Conservation (phyloP, 345 rosid genomes). For the Populus pruinosa region DNA sequence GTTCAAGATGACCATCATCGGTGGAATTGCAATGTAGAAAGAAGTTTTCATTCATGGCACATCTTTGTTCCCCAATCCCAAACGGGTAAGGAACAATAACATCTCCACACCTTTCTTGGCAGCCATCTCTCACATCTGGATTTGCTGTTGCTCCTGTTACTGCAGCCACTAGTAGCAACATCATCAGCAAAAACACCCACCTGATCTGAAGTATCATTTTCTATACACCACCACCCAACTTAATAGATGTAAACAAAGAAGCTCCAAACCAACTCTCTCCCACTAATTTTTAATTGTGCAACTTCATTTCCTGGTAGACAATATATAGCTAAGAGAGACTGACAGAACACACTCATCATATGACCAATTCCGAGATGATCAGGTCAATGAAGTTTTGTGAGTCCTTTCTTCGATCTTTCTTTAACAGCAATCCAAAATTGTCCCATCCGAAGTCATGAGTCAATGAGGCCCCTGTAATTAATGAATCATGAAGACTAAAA, state of each 20-base stretch:
- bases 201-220: not conserved
- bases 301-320: not conserved
- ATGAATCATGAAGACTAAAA: too few relatives aligned
- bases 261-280: not conserved
- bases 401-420: too few relatives aligned
- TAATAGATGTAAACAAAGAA: not conserved
- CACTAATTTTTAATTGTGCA: not conserved
- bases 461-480: too few relatives aligned
- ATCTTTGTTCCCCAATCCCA: slow-evolving; percentile 2
- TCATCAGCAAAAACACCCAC: not conserved
- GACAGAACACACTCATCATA: too few relatives aligned
- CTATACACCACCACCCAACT: not conserved
- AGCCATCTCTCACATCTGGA: not conserved
- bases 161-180: not conserved
- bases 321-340: too few relatives aligned
- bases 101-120: slow-evolving; percentile 21
- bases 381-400: too few relatives aligned
- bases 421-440: too few relatives aligned
- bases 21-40: not conserved
- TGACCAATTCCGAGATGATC: too few relatives aligned
- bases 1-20: not conserved
- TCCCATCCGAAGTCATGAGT: too few relatives aligned
- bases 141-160: not conserved
- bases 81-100: slow-evolving; percentile 34
- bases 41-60: slow-evolving; percentile 4